Base-by-base conservation (phyloP, 805 yeast genomes). In the Brettanomyces anomalus region DNA sequence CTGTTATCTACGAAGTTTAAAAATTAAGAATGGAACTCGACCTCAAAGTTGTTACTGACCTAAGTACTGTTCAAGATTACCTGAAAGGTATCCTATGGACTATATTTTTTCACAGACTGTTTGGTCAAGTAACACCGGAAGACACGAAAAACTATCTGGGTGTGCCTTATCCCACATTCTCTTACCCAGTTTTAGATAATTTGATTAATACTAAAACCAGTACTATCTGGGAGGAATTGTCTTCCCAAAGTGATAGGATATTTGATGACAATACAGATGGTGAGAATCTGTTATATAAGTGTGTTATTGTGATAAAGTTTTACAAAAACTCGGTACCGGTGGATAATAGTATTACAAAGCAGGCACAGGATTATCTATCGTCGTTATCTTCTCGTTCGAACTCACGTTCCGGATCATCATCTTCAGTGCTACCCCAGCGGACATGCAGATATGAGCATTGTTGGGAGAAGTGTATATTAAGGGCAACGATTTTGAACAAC, bases 401-500 rank as follows among this genome's bases (percentile, higher is more conserved):
- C 19, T 36, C 50, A 28, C n/a, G 24, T 13, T 26, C 33, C 11
- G 36, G 15, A 30, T 33, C 45, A 18, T 49, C 55, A 6, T 48
- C 53, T 8, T 24, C 40, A 15, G 43, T 49, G 6, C n/a, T 46
- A 15, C 41, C 46, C 5, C 41, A 43, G 16, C 54, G 54, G 20
- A 47, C 49, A 13, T 65, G 62, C 28, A 76, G 71, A 36, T 75
- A 72, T 26, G 52, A 64, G 18, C 57, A 60, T 19, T 64, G 74
- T 49, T 85, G 93, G 88, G 94, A 85, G 55, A 66, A 71, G 18
- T 85, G 95, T 94, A 58, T 65, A 4, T 57, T 85, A 37, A 70
- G 68, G 31, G 63, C 81, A 8, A 67, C 65, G 24, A 63, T 77
- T 6, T 57, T 73, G 24, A 53, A 54, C 36, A 51, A 50, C 45